Evolutionary conservation across 768 basidiomycete genomes (phyloP), one percentile per base, ranked within the genome.

Genomic region (Dacryopinax primogenitus): DNA sequence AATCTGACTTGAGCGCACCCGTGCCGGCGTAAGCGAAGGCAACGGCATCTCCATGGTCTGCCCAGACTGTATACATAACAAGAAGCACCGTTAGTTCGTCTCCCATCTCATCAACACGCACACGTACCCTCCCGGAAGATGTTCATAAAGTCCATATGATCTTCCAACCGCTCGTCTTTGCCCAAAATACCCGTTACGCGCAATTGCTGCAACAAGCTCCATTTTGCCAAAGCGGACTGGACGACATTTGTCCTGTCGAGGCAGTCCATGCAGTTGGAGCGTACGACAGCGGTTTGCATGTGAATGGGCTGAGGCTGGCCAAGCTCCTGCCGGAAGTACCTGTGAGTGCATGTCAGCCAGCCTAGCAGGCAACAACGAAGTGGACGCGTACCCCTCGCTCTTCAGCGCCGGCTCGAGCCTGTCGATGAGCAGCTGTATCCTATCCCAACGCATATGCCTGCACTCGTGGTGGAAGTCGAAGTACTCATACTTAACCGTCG

Each of bases 391-490:
- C 90, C 89, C 87, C 68, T 90, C 81, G 65, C 77, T 78, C 41
- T 78, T 74, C 34, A 93, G 76, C 68, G 90, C 87, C 33, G 86
- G 83, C 69, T 86, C 80, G 62, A 97, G 73, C 64, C 80, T 79
- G 67, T 92, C 90, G 45, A 94, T 82, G 39, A 99, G 80, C 16
- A 92, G 74, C 63, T 83, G 83, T 68, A 99, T 90, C 51, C 93
- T 84, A 73, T 99, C 92, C 85, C 92, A 99, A 41, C 90, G 86
- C 87, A 98, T 90, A 62, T 88, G 81, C 72, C 84, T 88, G 79
- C 94, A 97, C 74, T 98, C 93, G 67, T 83, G 86, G 74, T 97
- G 95, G 78, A 99, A 99, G 72, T 99, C 96, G 71, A 97, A 99
- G 77, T 97, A 96, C 68, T 88, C 80, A 72, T 99, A 99, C 70